Percentiles rank a stretch among this genome's conserved stretches.
Evolutionary conservation across 2,329 filamentous ascomycete genomes (phyloP).

Genomic region (Sporothrix dimorphospora): DNA sequence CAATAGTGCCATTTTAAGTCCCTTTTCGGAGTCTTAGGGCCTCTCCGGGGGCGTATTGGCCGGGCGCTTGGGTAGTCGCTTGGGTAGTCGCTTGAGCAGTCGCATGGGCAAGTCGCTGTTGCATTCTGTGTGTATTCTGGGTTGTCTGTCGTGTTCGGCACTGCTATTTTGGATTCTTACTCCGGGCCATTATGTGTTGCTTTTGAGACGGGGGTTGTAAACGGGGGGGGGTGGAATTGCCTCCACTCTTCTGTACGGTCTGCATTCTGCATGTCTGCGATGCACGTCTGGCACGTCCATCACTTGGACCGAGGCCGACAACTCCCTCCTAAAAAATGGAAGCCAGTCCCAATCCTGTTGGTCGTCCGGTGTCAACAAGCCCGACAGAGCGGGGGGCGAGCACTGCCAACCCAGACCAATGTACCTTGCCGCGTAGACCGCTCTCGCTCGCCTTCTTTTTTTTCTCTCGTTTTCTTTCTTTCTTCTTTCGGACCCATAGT

Average conservation of each 20-base stretch:
- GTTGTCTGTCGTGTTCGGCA: background rate
- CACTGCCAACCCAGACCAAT: no score
- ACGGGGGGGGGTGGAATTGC: no score
- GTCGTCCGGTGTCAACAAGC: conserved; percentile 8
- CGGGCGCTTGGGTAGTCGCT: background rate
- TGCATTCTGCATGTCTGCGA: background rate
- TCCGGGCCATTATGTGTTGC: no score
- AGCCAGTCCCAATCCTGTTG: background rate
- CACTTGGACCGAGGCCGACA: background rate
- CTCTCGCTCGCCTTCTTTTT: no score
- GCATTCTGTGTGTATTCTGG: background rate
- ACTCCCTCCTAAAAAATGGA: background rate
- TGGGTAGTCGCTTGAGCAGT: no score
- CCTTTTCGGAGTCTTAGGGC: background rate
- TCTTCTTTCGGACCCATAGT: background rate
- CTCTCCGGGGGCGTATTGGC: background rate
- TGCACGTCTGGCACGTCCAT: background rate
- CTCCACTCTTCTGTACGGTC: no score
- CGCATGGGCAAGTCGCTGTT: background rate
- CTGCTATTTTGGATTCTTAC: background rate
- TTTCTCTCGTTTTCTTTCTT: background rate
- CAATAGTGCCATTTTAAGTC: background rate
- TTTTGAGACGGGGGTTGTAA: no score
- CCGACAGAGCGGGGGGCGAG: background rate
- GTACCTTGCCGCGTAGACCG: background rate